Percentiles rank a stretch among this genome's conserved stretches.
These are phyloP conservation scores for Sporothrix mexicana DNA, from an alignment of 2,329 filamentous ascomycete species.

Conservation along the genomic window DNA sequence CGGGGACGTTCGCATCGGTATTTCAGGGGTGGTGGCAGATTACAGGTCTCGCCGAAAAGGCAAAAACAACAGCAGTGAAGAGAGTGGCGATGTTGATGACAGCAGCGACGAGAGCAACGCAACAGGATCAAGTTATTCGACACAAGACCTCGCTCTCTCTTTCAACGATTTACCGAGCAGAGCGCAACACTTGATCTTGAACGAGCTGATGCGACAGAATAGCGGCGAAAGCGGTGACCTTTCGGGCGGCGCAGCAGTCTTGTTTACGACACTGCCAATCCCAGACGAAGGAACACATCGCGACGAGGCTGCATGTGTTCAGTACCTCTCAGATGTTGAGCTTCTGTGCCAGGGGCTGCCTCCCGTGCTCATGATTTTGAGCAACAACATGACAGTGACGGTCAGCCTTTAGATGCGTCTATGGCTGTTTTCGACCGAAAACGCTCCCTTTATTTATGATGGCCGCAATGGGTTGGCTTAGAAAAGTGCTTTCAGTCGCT, in stretches of 20 bases:
- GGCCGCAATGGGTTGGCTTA: slow-evolving; percentile 22
- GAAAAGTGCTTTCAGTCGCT: no score
- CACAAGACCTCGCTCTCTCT: slow-evolving; percentile 63
- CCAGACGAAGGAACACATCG: slow-evolving; percentile 76
- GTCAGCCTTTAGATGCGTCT: slow-evolving; percentile 64
- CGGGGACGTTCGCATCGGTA: slow-evolving; percentile 50
- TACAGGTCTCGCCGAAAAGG: slow-evolving; percentile 42
- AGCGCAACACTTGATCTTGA: slow-evolving; percentile 84
- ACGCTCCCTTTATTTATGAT: neutral
- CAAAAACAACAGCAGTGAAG: neutral
- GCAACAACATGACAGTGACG: slow-evolving; percentile 89
- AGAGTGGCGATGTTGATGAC: neutral
- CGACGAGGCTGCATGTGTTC: slow-evolving; percentile 71
- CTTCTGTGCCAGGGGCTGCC: slow-evolving; percentile 78
- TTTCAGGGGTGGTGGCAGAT: slow-evolving; percentile 53
- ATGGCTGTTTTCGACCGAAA: neutral
- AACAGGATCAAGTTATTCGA: slow-evolving; percentile 36
- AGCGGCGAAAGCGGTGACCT: slow-evolving; percentile 59
- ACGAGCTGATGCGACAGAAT: slow-evolving; percentile 76
- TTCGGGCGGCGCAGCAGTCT: slow-evolving; percentile 61
- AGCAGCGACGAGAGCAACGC: neutral
- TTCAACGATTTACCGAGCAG: slow-evolving; percentile 88
- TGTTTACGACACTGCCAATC: slow-evolving; percentile 84
- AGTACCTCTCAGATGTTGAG: slow-evolving; percentile 79
- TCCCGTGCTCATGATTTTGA: slow-evolving; percentile 78